Percentiles rank a stretch among this genome's conserved stretches.
Conservation (phyloP, 2,329 filamentous ascomycete species). For the Penicillium sp. region DNA sequence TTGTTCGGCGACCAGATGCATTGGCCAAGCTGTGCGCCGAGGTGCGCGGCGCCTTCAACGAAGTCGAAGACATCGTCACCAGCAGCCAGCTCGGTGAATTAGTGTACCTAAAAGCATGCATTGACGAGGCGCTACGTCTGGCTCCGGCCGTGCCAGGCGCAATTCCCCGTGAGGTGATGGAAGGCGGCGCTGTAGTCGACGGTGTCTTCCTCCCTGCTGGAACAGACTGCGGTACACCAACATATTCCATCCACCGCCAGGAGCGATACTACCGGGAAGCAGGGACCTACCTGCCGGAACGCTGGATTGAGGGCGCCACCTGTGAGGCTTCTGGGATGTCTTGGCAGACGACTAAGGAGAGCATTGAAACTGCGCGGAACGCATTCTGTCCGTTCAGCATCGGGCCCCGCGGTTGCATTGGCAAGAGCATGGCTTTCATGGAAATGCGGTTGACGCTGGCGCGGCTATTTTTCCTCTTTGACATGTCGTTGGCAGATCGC, state of each 20-base stretch:
- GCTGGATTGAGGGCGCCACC: conserved; percentile 59
- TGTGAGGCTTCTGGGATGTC: conserved; percentile 38
- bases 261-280: conserved; percentile 60
- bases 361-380: conserved; percentile 55
- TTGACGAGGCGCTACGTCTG: conserved; percentile 45
- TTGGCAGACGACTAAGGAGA: conserved; percentile 49
- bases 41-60: conserved; percentile 36
- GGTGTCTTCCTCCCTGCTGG: conserved; percentile 49
- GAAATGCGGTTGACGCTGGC: conserved; percentile 44
- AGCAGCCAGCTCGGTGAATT: conserved; percentile 37
- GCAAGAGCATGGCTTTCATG: conserved; percentile 46
- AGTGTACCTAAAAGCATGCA: conserved; percentile 43
- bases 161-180: conserved; percentile 40
- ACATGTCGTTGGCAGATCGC: conserved; percentile 37
- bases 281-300: conserved; percentile 61
- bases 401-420: conserved; percentile 44
- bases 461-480: conserved; percentile 41
- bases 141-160: conserved; percentile 41
- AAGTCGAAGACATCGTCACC: conserved; percentile 40
- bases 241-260: conserved; percentile 70
- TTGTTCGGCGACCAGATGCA: conserved; percentile 35
- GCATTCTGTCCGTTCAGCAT: conserved; percentile 66
- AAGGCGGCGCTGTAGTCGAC: conserved; percentile 39
- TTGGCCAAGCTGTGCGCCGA: conserved; percentile 37
- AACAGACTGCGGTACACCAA: conserved; percentile 62